Evolutionary conservation across 2,329 filamentous ascomycete genomes (phyloP).

Genomic region (Exophiala spinifera): DNA sequence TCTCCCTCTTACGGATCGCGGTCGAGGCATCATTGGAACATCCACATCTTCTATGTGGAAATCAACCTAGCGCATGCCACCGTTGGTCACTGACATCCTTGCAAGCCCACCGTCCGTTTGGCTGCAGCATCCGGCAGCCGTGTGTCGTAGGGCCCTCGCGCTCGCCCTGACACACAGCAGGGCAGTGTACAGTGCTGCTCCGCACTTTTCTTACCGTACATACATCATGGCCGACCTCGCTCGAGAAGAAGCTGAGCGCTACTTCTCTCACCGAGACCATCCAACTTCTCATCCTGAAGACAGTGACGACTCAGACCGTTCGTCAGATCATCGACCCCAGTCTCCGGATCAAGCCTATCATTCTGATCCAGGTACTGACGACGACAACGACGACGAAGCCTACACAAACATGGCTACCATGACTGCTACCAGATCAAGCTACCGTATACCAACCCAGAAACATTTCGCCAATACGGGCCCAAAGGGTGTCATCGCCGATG

Average conservation of each 20-base stretch:
- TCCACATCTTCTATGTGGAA: neutral
- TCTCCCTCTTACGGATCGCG: neutral
- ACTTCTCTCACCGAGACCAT: constrained; percentile 39
- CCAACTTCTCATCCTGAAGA: constrained; percentile 44
- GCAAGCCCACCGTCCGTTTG: neutral
- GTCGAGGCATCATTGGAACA: neutral
- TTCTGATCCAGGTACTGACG: constrained; percentile 31
- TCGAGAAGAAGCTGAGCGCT: constrained; percentile 47
- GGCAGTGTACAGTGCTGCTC: neutral
- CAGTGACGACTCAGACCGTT: constrained; percentile 27
- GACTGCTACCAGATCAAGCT: constrained; percentile 37
- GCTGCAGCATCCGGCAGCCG: neutral
- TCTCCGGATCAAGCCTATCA: constrained; percentile 15
- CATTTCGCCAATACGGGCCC: constrained; percentile 51
- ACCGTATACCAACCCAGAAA: constrained; percentile 44
- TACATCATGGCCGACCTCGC: constrained; percentile 41
- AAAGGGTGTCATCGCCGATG: constrained; percentile 52
- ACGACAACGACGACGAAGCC: constrained; percentile 38
- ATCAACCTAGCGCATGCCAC: neutral
- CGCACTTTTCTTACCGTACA: constrained; percentile 7
- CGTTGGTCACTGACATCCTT: neutral
- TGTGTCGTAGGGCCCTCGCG: neutral
- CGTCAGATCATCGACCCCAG: constrained; percentile 24
- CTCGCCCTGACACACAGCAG: neutral
- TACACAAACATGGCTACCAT: constrained; percentile 33